Base-by-base conservation (phyloP, 441 rosid genomes). In the Pelargonium cotyledonis region DNA sequence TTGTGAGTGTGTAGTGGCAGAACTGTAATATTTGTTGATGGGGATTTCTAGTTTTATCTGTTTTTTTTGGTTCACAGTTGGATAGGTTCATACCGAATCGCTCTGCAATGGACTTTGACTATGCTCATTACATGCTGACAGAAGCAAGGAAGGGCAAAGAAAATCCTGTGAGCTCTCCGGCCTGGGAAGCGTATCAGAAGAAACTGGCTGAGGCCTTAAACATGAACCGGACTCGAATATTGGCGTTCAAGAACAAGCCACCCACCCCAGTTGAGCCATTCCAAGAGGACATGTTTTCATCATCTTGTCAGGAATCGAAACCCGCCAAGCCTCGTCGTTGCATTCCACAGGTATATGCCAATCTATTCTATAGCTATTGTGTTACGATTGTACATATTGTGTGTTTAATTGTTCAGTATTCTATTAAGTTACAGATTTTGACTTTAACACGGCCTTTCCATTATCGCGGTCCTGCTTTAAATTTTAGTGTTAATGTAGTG, bases 231-330 rank as follows among this genome's bases (percentile, higher is more conserved):
- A 83, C 89, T 1, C 78, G 96, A 47, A 91, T 89, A 49, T 77
- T 85, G 65, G 88, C 94, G 7, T 89, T 91, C 79, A 84, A 79
- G 71, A 88, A 85, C 79, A 89, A 88, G 73, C 88, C 91, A 8
- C 89, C 87, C 5, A 69, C 80, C 66, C 75, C 70, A 0, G 72
- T 72, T 3, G 84, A 88, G 14, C 76, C 71, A 38, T 65, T 85
- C 65, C 88, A 88, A 0, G 70, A 40, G 3, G 66, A 70, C 3
- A 12, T 43, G 40, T 64, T 67, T n/a, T 41, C 79, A 35, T 51
- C 83, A 65, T 74, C 71, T 73, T 74, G 73, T 75, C 82, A 4
- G 38, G 0, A 73, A 10, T 63, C 89, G 4, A 88, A 75, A 80
- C 74, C 78, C 0, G 70, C 73, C 3, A 86, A 85, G 80, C 63